phyloP scores from a whole-genome alignment of 768 basidiomycete species.

The Phanerochaete sordida region DNA sequence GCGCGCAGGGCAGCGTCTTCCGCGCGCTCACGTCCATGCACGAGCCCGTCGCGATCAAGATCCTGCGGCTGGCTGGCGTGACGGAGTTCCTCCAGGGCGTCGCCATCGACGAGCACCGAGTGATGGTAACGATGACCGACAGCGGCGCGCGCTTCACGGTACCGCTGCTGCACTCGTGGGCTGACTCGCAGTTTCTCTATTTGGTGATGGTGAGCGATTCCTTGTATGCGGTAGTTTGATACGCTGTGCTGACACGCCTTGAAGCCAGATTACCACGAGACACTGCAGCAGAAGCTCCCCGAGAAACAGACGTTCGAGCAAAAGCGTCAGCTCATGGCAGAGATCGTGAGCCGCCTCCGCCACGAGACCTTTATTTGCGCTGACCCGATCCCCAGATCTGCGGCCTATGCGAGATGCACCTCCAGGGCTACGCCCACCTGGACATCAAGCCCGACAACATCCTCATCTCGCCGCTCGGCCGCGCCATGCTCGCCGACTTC shows the following conservation, averaged over 20 bases:
- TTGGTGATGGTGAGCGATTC: not conserved
- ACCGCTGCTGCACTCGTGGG: not conserved
- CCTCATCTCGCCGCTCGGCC: constrained; percentile 9
- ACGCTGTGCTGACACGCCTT: not conserved
- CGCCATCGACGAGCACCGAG: not conserved
- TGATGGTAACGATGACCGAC: not conserved
- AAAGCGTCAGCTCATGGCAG: too few species aligned
- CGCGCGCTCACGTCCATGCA: not conserved
- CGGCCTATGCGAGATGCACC: not conserved
- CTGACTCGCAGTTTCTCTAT: not conserved
- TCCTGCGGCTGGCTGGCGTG: not conserved
- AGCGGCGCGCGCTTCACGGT: not conserved
- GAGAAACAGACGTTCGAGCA: too few species aligned
- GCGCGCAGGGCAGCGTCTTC: not conserved
- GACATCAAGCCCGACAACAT: constrained; percentile 20
- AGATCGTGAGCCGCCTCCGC: too few species aligned
- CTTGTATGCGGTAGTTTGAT: not conserved
- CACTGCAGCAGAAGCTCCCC: not conserved
- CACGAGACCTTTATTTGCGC: too few species aligned
- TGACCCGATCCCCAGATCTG: too few species aligned
- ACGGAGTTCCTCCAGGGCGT: not conserved
- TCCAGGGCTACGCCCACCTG: constrained; percentile 11
- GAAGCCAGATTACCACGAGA: not conserved
- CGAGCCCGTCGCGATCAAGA: not conserved
- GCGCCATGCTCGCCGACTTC: constrained; percentile 16